Evolutionary conservation across 441 rosid genomes (phyloP).

Genomic region (Mallotus repandus): DNA sequence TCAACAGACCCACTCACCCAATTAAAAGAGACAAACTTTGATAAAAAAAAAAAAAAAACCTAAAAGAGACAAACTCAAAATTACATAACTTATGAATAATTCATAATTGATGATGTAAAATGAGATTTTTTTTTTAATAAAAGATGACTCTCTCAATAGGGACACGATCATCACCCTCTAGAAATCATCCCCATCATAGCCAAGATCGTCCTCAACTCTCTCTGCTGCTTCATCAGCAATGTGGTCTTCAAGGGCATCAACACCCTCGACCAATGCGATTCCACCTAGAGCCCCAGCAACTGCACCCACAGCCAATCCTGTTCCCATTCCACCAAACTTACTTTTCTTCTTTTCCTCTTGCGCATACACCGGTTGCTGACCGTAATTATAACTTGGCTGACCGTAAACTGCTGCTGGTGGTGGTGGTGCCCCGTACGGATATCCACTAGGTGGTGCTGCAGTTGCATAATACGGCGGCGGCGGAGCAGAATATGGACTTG

Average conservation of each 20-base stretch:
- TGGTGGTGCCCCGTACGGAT: conserved; percentile 29
- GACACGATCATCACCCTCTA: neutral
- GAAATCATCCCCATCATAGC: conserved; percentile 36
- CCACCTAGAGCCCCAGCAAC: conserved; percentile 78
- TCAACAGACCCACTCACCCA: no score
- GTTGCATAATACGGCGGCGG: neutral
- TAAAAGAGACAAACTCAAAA: no score
- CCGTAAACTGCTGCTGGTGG: conserved; percentile 33
- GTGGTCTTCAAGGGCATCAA: conserved; percentile 61
- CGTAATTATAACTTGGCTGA: conserved; percentile 18
- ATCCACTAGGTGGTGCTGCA: conserved; percentile 21
- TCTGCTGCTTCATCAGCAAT: conserved; percentile 61
- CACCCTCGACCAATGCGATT: conserved; percentile 60
- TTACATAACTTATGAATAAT: no score
- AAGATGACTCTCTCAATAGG: neutral
- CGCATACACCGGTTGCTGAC: conserved; percentile 31
- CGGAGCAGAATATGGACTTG: conserved; percentile 9
- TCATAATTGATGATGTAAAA: no score
- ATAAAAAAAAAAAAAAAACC: no score
- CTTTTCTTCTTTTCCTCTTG: conserved; percentile 46
- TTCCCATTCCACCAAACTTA: conserved; percentile 82
- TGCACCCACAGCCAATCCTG: conserved; percentile 82
- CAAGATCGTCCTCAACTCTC: conserved; percentile 58
- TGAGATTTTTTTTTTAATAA: no score
- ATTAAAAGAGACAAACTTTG: no score